Base-by-base conservation (phyloP, 805 yeast genomes). In the Metschnikowia kunwiensis region DNA sequence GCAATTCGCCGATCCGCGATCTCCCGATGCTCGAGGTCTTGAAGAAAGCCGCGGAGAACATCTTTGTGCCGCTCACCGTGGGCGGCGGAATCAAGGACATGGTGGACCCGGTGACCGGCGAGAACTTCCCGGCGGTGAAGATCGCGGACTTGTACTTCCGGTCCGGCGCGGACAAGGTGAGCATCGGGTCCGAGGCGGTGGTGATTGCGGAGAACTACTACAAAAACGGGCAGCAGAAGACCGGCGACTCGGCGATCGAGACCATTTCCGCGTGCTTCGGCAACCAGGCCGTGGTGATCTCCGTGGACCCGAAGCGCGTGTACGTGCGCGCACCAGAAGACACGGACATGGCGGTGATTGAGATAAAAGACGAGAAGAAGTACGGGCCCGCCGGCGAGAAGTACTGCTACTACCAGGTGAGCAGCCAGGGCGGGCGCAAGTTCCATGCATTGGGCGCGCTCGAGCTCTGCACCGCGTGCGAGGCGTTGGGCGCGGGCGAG, bases 181-280 rank as follows among this genome's bases (percentile, higher is more conserved):
- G 96, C 30, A 93, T 93, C 55, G 99, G 99, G n/a, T 77, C 95
- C 7, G 99, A 93, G 64, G 95, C 99, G 0, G 98, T 93, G 1
- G 60, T 64, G 32, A 95, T 95, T 21, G 97, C 97, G 4, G 96
- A 88, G 57, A 68, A 77, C 24, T 93, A 68, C 60, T 85, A 83
- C 60, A 74, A 69, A 0, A 68, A 68, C 31, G 82, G 81, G 27
- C 61, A 65, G 17, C 60, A 55, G 22, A 78, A 82, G 30, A 72
- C 75, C 29, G 98, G 98, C 0, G 71, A 65, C 2, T 73, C 95
- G 0, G 96, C 98, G 16, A 91, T 93, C 48, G 99, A 93, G 63
- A 82, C 94, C 0, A 93, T 93, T 18, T 86, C 97, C 1, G 74
- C 75, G 26, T 85, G 95, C 0, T 93, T 91, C 60, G 99, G 99